phyloP scores from a whole-genome alignment of 495 filamentous ascomycete genomes.

The Tuber magnatum region DNA sequence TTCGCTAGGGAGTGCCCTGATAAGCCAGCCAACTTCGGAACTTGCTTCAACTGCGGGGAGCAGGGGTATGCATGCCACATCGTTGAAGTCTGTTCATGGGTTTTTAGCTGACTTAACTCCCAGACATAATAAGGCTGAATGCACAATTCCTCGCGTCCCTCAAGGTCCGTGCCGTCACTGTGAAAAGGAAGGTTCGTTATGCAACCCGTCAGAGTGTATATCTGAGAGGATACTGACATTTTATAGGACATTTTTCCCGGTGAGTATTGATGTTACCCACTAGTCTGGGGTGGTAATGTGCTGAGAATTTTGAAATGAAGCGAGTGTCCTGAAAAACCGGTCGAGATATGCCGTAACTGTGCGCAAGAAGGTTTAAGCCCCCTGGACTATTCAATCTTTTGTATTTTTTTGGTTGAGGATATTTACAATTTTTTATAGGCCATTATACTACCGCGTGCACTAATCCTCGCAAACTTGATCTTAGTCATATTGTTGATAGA shows the following conservation, averaged over 20 bases:
- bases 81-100: background rate
- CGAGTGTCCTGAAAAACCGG: conserved; percentile 43
- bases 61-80: conserved; percentile 51
- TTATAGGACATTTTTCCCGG: conserved; percentile 44
- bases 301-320: background rate
- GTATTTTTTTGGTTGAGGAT: conserved; percentile 10
- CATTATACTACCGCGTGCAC: conserved; percentile 62
- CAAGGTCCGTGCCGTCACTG: conserved; percentile 68
- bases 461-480: conserved; percentile 61
- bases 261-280: background rate
- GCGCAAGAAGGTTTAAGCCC: conserved; percentile 54
- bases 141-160: conserved; percentile 58
- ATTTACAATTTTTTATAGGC: conserved; percentile 45
- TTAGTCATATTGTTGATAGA: conserved; percentile 53
- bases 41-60: conserved; percentile 76
- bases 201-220: background rate
- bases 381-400: background rate
- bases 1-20: conserved; percentile 62
- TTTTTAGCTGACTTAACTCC: conserved; percentile 21
- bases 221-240: background rate
- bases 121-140: conserved; percentile 52
- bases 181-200: conserved; percentile 46
- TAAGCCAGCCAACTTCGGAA: conserved; percentile 50
- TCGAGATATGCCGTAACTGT: conserved; percentile 68
- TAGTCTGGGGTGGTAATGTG: background rate